These are phyloP conservation scores for Zychaea mexicana DNA, from an alignment of 371 early-diverging fungal species.

Conservation along the genomic window DNA sequence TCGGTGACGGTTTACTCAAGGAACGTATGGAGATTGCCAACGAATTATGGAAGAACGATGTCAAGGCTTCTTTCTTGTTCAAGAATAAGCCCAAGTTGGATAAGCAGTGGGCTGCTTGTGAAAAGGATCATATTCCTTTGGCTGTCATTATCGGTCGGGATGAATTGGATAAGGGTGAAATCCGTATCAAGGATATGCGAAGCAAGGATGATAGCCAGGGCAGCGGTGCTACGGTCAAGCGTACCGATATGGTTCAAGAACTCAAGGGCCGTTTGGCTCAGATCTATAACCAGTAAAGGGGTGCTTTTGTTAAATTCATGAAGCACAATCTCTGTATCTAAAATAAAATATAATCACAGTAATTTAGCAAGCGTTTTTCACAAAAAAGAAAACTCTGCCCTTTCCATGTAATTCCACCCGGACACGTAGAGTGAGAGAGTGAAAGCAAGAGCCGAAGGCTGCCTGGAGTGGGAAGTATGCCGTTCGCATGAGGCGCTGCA, in stretches of 20 bases:
- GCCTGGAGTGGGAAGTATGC: no score
- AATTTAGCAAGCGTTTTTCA: no score
- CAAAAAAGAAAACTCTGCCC: no score
- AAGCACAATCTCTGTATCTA: no score
- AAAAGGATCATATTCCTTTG: conserved; percentile 85
- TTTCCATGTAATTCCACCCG: no score
- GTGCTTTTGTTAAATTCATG: background rate
- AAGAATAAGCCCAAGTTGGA: conserved; percentile 90
- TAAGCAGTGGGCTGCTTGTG: conserved; percentile 80
- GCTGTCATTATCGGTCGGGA: conserved; percentile 87
- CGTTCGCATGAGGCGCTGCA: no score
- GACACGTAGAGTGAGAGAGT: no score
- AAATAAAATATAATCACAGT: no score
- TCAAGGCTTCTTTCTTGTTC: conserved; percentile 79
- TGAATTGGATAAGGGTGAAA: conserved; percentile 75
- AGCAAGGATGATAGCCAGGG: conserved; percentile 60
- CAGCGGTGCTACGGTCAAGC: conserved; percentile 55
- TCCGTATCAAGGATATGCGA: conserved; percentile 88
- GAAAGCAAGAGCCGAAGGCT: no score
- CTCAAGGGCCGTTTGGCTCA: conserved; percentile 33
- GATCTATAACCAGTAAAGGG: background rate
- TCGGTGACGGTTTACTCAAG: conserved; percentile 81
- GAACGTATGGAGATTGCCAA: conserved; percentile 88
- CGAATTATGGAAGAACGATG: conserved; percentile 90
- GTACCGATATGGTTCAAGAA: conserved; percentile 67